Percentiles rank a stretch among this genome's conserved stretches.
phyloP scores from a whole-genome alignment of 352 stramenopile species.

The Pythium vanterpoolii region DNA sequence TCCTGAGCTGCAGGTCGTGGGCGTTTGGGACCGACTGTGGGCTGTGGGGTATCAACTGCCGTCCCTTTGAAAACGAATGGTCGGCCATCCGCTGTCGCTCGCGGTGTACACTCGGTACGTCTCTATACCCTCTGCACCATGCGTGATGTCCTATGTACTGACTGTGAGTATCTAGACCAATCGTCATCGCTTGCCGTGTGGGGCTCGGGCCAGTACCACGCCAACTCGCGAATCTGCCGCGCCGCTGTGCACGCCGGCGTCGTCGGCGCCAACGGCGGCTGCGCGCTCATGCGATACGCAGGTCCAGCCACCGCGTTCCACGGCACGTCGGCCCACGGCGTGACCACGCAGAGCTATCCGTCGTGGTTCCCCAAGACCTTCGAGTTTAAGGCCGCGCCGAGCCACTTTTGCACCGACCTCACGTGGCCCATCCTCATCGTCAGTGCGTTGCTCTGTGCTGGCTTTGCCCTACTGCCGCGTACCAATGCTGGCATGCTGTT shows the following conservation, averaged over 20 bases:
- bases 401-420: conserved; percentile 61
- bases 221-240: conserved; percentile 77
- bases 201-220: conserved; percentile 64
- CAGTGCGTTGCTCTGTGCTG: conserved; percentile 32
- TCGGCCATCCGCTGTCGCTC: conserved; percentile 55
- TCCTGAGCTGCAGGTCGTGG: conserved; percentile 67
- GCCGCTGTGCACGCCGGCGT: conserved; percentile 76
- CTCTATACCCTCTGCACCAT: too few relatives aligned
- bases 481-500: conserved; percentile 45
- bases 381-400: conserved; percentile 56
- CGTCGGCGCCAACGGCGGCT: conserved; percentile 64
- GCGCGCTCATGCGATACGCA: conserved; percentile 53
- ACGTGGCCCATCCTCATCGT: conserved; percentile 66
- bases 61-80: conserved; percentile 38
- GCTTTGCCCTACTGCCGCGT: conserved; percentile 49
- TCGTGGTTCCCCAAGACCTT: conserved; percentile 86
- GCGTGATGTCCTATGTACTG: too few relatives aligned
- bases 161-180: conserved; percentile 52
- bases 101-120: conserved; percentile 59
- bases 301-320: conserved; percentile 50
- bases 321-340: conserved; percentile 43
- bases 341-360: conserved; percentile 42
- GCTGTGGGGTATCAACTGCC: conserved; percentile 43
- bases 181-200: conserved; percentile 61
- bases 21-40: conserved; percentile 60